Percentiles rank a stretch among this genome's conserved stretches.
Evolutionary conservation across 306 rosid genomes (phyloP).

Genomic region (Styphnolobium japonicum): DNA sequence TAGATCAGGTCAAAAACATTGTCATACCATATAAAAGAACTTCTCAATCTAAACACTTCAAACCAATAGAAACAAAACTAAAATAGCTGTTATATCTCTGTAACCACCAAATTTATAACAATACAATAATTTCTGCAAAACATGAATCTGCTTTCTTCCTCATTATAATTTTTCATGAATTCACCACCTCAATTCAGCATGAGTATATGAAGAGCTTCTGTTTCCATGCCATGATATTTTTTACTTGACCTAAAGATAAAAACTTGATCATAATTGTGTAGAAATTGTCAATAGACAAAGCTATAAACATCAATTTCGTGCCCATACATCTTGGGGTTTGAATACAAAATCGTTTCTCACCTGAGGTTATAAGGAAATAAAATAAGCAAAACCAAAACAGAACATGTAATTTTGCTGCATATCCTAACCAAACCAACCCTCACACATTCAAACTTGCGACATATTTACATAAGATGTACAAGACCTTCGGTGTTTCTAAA

Average conservation of each 20-base stretch:
- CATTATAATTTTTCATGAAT: background rate
- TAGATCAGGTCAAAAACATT: too few species aligned
- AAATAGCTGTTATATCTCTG: too few species aligned
- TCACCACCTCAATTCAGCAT: background rate
- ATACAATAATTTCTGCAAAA: background rate
- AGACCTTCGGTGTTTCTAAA: constrained; percentile 10
- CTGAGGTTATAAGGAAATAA: background rate
- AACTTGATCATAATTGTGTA: background rate
- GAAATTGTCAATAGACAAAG: background rate
- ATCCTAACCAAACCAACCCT: constrained; percentile 20
- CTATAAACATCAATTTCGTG: background rate
- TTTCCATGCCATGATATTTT: background rate
- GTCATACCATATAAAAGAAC: too few species aligned
- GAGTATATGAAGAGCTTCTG: background rate
- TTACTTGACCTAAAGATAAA: background rate
- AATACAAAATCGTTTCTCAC: constrained; percentile 11
- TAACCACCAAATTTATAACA: background rate
- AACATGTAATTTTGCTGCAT: background rate
- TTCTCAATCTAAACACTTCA: too few species aligned
- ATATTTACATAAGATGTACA: constrained; percentile 35
- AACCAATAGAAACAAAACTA: too few species aligned
- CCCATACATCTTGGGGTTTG: background rate
- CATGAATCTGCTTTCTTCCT: background rate
- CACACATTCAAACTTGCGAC: background rate
- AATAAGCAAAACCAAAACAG: background rate